Evolutionary conservation across 352 stramenopile species (phyloP), one percentile per base, ranked within the genome.

Genomic region (Pythium pyrilobum): DNA sequence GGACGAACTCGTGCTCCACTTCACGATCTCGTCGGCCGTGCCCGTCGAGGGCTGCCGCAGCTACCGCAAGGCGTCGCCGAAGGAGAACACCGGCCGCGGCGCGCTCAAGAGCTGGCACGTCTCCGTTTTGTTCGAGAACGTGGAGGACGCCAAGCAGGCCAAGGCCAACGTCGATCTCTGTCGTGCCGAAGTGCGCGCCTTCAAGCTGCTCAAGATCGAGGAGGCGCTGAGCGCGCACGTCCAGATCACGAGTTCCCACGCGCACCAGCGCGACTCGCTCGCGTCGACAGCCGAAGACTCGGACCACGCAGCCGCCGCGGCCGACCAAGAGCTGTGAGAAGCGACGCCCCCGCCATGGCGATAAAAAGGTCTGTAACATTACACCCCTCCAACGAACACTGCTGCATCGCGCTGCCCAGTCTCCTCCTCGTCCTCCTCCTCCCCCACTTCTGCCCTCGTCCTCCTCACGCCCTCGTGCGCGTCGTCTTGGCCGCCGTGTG

Each of bases 141-240:
- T 56, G 0, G 81, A 92, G 31, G 78, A 92, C 52, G 85, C 72
- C 20, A 56, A 64, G 2, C 78, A 89, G 34, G 78, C 78, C 13
- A 80, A 87, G 63, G 73, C 72, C 8, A 81, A 89, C 47, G 70
- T 92, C 1, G 81, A 88, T 41, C 59, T 89, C 29, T 86, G 74
- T 44, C 76, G 78, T 27, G 80, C 77, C 3, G 81, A 88, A 59
- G 81, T 92, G 43, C 81, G 81, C 5, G 81, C 81, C 25, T 88
- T 85, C 49, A 92, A 92, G 56, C 61, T 92, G 48, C 70, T 83
- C 36, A 77, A 86, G 55, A 85, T 92, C 55, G 76, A 89, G 36
- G 64, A 83, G 36, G 86, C 76, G 40, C 59, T 92, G 39, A 84
- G 67, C 25, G 70, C 64, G 0, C 76, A 92, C 41, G 58, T 86